Conservation (phyloP, 192 early-diverging fungal genomes). For the Dispira parvispora region DNA sequence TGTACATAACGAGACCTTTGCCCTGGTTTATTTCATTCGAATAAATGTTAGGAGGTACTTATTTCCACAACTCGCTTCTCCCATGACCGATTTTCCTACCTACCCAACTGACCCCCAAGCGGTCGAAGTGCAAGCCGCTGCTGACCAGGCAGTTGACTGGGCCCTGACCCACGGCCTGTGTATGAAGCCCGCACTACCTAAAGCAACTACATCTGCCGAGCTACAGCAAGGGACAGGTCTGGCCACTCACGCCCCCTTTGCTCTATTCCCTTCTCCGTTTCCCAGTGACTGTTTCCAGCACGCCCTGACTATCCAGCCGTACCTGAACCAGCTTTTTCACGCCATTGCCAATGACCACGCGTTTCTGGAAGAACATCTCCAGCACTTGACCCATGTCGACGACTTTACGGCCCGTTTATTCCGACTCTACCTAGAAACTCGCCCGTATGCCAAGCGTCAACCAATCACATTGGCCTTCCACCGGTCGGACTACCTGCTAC, state of each 20-base stretch:
- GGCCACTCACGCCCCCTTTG: conserved; percentile 66
- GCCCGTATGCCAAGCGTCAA: conserved; percentile 14
- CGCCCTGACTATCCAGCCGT: conserved; percentile 56
- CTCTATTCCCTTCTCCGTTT: conserved; percentile 74
- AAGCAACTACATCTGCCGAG: conserved; percentile 13
- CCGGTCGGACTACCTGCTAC: conserved; percentile 84
- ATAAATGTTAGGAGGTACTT: too few relatives aligned
- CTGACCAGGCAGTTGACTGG: conserved; percentile 61
- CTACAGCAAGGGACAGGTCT: conserved; percentile 18
- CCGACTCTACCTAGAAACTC: conserved; percentile 40
- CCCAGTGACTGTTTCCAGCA: conserved; percentile 52
- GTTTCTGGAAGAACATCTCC: conserved; percentile 57
- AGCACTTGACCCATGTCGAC: conserved; percentile 41
- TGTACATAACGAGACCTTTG: too few relatives aligned
- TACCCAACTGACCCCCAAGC: neutral
- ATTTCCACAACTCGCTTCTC: too few relatives aligned
- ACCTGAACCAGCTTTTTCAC: conserved; percentile 70
- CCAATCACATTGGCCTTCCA: conserved; percentile 65
- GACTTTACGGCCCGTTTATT: conserved; percentile 67
- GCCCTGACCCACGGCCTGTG: conserved; percentile 64
- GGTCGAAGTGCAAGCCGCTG: conserved; percentile 17
- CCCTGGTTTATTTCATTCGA: too few relatives aligned
- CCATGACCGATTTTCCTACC: neutral
- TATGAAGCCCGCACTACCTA: conserved; percentile 41
- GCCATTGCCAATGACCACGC: conserved; percentile 52